Base-by-base conservation (phyloP, 495 filamentous ascomycete genomes). In the Hypoxylon fragiforme region DNA sequence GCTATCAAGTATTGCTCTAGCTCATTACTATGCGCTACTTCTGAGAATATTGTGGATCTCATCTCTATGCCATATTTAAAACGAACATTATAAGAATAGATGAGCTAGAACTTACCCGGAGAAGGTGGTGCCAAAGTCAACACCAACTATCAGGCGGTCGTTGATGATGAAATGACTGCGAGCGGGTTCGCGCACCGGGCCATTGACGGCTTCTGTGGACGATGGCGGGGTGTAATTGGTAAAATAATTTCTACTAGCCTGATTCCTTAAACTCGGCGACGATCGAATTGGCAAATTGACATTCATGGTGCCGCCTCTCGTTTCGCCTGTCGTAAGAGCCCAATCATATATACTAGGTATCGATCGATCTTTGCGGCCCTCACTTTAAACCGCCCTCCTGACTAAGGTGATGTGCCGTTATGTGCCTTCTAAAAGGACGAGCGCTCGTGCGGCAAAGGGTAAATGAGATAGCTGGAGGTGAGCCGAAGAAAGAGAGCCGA, bases 121-220 rank as follows among this genome's bases (percentile, higher is more conserved):
- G 62, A 85, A 86, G 15, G 84, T 87, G n/a, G 83, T 86, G 6
- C 84, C 84, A 67, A 86, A 87, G 65, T 87, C 84, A 5, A 86
- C 75, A 32, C 84, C 84, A 37, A 87, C 81, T 49, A 87, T 82
- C 12, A 87, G 71, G 16, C 81, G 75, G 55, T 83, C 79, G 55
- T 70, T 78, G 38, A 75, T 57, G 0, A 68, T 62, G 7, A 72
- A 53, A 34, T 72, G 64, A 60, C 80, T 78, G 55, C 72, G 62
- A 7, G 75, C 70, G 28, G 76, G 76, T 57, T 81, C 77, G 38
- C 76, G 73, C 34, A 81, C 71, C 13, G 78, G 77, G 9, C 76
- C 78, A 60, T 77, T 76, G 69, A 81, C 78, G 21, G 80, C 77
- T 56, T 81, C 79, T 4, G 77, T 73, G 5, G 74, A 77, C 3